Conservation (phyloP, 176 grass and related monocot species). For the Raddia distichophylla region DNA sequence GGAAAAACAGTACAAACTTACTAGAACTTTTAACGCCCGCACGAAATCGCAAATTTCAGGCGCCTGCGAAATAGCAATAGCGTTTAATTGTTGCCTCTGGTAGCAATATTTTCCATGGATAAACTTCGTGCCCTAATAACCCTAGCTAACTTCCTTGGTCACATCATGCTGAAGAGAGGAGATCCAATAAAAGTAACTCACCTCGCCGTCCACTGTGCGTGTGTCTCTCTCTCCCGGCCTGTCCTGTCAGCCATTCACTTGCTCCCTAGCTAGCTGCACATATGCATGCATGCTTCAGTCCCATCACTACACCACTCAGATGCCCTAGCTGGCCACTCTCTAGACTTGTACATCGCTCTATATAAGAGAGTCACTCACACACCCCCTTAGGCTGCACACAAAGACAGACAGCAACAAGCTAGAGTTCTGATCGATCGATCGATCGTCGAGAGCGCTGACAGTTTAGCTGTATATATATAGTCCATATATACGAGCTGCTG, state of each 20-base stretch:
- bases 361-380: neutral
- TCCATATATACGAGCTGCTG: too few species aligned
- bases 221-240: too few species aligned
- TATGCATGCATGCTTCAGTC: neutral
- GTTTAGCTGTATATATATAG: neutral
- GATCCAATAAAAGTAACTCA: neutral
- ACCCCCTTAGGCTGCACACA: neutral
- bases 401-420: neutral
- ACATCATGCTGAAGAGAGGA: neutral
- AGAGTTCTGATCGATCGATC: neutral
- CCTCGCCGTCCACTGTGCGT: neutral
- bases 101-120: neutral
- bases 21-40: too few species aligned
- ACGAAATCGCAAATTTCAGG: too few species aligned
- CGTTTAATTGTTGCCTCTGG: neutral
- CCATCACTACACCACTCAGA: neutral
- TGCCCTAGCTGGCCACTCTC: neutral
- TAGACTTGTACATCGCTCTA: neutral
- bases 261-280: neutral
- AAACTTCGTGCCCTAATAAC: neutral
- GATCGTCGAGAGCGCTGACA: too few species aligned
- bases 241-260: neutral
- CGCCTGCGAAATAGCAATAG: too few species aligned
- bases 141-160: neutral
- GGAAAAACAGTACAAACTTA: too few species aligned